Evolutionary conservation across 176 grass and related monocot species (phyloP).

Genomic region (Thalia dealbata): DNA sequence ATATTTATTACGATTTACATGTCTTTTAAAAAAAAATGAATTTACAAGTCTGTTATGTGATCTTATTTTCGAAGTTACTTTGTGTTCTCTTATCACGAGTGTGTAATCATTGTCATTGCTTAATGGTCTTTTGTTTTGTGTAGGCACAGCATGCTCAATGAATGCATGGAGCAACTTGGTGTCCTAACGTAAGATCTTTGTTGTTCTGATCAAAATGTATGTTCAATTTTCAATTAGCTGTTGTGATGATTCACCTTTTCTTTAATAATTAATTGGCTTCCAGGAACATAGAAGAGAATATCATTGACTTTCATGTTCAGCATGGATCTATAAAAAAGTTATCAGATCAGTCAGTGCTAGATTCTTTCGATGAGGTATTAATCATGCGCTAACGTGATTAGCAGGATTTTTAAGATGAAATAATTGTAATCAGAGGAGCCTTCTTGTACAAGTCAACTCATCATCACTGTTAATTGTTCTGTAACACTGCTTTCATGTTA

Average conservation of each 20-base stretch:
- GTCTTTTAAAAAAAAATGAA: too few species aligned
- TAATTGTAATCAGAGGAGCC: neutral
- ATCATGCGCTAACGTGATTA: neutral
- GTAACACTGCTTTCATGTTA: neutral
- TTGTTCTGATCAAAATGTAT: slow-evolving; percentile 3
- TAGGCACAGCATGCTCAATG: slow-evolving; percentile 77
- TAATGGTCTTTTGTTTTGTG: slow-evolving; percentile 26
- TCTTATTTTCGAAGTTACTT: neutral
- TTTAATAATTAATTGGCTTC: slow-evolving; percentile 15
- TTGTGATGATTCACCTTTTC: neutral
- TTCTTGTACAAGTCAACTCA: neutral
- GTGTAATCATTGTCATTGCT: slow-evolving; percentile 15
- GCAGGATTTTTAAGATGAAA: neutral
- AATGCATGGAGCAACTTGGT: slow-evolving; percentile 70
- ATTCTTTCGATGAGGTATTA: slow-evolving; percentile 92
- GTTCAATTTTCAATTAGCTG: slow-evolving; percentile 6
- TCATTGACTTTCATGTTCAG: slow-evolving; percentile 27
- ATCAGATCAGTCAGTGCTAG: slow-evolving; percentile 33
- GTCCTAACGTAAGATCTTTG: slow-evolving; percentile 45
- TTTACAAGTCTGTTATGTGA: slow-evolving; percentile 1
- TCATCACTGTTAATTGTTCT: neutral
- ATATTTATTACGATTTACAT: neutral
- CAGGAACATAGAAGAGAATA: slow-evolving; percentile 34
- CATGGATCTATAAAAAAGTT: slow-evolving; percentile 24
- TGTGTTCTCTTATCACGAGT: neutral